Conservation (phyloP, 2,329 filamentous ascomycete species). For the Cadophora luteo-olivacea region DNA sequence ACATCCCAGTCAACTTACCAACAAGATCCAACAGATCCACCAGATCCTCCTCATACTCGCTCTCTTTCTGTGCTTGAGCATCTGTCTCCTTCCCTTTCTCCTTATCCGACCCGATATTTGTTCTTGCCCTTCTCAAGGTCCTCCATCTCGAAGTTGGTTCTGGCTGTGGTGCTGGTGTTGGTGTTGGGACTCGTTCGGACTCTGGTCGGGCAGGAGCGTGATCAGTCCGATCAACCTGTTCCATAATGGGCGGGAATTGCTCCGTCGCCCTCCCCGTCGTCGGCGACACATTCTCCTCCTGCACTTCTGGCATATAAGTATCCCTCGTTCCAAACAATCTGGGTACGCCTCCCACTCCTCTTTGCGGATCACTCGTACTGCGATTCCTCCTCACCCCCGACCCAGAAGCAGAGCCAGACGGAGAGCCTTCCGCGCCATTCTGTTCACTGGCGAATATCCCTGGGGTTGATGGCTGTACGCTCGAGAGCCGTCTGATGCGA, state of each 20-base stretch:
- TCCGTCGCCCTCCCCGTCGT: conserved; percentile 18
- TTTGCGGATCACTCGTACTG: conserved; percentile 34
- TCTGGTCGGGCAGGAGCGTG: not conserved
- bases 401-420: not conserved
- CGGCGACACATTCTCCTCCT: conserved; percentile 28
- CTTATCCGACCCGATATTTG: conserved; percentile 27
- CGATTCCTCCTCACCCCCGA: conserved; percentile 27
- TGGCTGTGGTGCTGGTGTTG: not conserved
- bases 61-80: not conserved
- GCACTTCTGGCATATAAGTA: conserved; percentile 29
- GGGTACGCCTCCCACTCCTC: conserved; percentile 10
- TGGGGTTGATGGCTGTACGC: not conserved
- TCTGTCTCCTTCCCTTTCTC: conserved; percentile 12
- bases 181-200: not conserved
- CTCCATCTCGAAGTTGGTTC: conserved; percentile 21
- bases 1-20: conserved; percentile 53
- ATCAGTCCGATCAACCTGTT: not conserved
- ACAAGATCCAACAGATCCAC: conserved; percentile 74
- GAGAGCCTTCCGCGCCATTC: not conserved
- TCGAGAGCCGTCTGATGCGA: conserved; percentile 33
- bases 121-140: conserved; percentile 33
- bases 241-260: conserved; percentile 4
- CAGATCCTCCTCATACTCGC: conserved; percentile 66
- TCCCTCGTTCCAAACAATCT: conserved; percentile 14
- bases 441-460: not conserved